A percentile compares a stretch with the other conserved stretches of the same genome.
These are phyloP conservation scores for Phytopythium aichiense DNA, from an alignment of 352 stramenopile genomes.

Conservation along the genomic window DNA sequence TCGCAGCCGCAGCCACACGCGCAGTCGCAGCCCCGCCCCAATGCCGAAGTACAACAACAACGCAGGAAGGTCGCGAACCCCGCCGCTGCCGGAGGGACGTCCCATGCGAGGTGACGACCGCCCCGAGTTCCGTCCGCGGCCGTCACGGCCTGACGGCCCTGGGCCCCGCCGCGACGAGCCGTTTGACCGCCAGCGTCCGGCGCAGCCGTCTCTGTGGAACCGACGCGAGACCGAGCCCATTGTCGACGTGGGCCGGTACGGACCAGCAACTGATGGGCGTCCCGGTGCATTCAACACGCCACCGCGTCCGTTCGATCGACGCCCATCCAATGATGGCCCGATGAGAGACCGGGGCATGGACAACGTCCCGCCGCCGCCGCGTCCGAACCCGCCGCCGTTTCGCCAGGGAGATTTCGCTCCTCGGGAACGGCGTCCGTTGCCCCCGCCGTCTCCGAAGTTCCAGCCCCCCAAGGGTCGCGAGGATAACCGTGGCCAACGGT, in stretches of 20 bases:
- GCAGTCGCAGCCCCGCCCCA: conserved; percentile 6
- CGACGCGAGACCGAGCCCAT: conserved; percentile 19
- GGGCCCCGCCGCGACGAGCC: conserved; percentile 48
- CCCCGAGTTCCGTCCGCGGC: conserved; percentile 10
- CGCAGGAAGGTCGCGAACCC: conserved; percentile 9
- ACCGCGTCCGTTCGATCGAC: conserved; percentile 6
- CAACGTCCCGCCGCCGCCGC: conserved; percentile 14
- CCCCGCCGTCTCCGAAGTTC: not conserved
- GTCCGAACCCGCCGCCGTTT: conserved; percentile 6
- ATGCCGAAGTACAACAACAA: conserved; percentile 16
- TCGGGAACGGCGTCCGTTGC: not conserved
- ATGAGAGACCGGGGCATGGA: conserved; percentile 8
- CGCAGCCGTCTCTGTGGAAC: conserved; percentile 23
- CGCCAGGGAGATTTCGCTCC: not conserved
- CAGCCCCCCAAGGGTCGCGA: conserved; percentile 1
- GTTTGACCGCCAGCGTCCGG: conserved; percentile 33
- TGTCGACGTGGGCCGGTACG: not conserved
- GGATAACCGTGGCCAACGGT: not conserved
- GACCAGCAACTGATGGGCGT: conserved; percentile 7
- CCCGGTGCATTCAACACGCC: conserved; percentile 1
- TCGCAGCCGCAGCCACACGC: conserved; percentile 24
- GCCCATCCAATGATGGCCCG: conserved; percentile 3
- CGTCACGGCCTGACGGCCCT: conserved; percentile 20
- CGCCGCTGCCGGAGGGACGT: conserved; percentile 20
- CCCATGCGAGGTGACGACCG: conserved; percentile 19